A percentile compares a stretch with the other conserved stretches of the same genome.
These are phyloP conservation scores for Trametes sp. DNA, from an alignment of 1,284 basidiomycete species.

Conservation along the genomic window DNA sequence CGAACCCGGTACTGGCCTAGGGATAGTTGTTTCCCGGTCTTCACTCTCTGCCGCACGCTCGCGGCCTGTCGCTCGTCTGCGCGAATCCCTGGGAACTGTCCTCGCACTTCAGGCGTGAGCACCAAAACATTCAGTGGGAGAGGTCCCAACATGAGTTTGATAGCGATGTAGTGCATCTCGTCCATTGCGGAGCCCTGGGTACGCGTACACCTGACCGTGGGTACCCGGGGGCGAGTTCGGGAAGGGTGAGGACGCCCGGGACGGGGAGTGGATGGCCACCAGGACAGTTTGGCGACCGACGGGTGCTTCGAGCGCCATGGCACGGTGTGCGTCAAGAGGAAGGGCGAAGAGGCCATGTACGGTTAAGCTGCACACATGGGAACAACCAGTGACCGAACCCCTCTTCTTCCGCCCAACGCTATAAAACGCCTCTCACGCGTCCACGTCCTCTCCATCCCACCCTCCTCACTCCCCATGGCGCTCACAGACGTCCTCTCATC, in stretches of 20 bases:
- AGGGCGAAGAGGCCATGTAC: not conserved
- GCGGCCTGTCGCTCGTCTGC: no score
- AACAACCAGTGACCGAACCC: slow-evolving; percentile 13
- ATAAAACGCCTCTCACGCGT: slow-evolving; percentile 14
- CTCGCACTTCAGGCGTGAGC: no score
- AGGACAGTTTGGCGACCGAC: not conserved
- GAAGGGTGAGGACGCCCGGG: not conserved
- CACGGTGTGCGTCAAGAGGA: not conserved
- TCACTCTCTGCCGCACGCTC: no score
- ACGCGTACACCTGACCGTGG: slow-evolving; percentile 7
- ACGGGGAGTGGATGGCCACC: not conserved
- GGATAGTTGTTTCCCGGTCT: no score
- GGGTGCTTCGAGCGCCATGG: slow-evolving; percentile 3
- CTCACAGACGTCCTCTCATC: slow-evolving; percentile 12
- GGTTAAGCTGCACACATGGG: slow-evolving; percentile 10
- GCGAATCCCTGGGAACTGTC: no score
- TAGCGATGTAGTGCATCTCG: not conserved
- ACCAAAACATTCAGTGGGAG: no score
- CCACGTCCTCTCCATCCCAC: slow-evolving; percentile 1
- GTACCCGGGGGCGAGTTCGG: not conserved
- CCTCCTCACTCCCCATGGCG: slow-evolving; percentile 15
- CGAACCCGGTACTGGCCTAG: no score
- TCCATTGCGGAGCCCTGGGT: not conserved
- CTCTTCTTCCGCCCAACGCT: slow-evolving; percentile 15
- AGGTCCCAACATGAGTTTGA: not conserved